Percentiles rank a stretch among this genome's conserved stretches.
Conservation (phyloP, 805 yeast species). For the Yamadazyma olivae region DNA sequence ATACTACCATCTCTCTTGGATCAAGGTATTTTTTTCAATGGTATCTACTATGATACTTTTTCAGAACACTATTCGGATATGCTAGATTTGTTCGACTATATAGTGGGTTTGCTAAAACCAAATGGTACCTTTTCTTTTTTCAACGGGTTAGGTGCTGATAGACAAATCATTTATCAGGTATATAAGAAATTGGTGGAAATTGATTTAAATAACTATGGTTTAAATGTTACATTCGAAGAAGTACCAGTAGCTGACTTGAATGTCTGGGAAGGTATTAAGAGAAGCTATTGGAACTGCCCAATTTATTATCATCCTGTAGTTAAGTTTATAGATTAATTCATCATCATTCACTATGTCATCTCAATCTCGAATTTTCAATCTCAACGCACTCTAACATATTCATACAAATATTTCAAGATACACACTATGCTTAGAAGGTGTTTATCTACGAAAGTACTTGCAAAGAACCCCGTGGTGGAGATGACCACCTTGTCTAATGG, state of each 20-base stretch:
- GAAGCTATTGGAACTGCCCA: slow-evolving; percentile 70
- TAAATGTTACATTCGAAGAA: slow-evolving; percentile 54
- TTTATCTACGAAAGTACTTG: slow-evolving; percentile 4
- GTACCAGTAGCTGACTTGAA: slow-evolving; percentile 47
- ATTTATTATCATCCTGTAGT: slow-evolving; percentile 65
- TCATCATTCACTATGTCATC: too few species aligned
- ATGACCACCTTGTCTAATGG: slow-evolving; percentile 64
- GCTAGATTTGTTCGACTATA: slow-evolving; percentile 76
- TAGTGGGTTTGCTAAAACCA: slow-evolving; percentile 80
- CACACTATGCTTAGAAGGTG: slow-evolving; percentile 1
- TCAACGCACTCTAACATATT: too few species aligned
- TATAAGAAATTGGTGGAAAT: slow-evolving; percentile 78
- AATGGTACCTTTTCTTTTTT: slow-evolving; percentile 86
- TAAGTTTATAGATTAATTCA: slow-evolving; percentile 36
- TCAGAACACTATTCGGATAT: slow-evolving; percentile 89
- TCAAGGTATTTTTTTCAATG: slow-evolving; percentile 70
- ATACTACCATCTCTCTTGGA: slow-evolving; percentile 62
- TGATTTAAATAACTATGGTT: slow-evolving; percentile 78
- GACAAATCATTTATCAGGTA: slow-evolving; percentile 54
- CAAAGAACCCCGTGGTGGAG: slow-evolving; percentile 16
- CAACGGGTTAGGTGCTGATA: slow-evolving; percentile 65
- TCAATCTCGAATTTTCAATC: too few species aligned
- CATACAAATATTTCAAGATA: too few species aligned
- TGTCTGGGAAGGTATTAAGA: slow-evolving; percentile 60
- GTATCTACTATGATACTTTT: slow-evolving; percentile 91